phyloP scores from a whole-genome alignment of 2,329 filamentous ascomycete species.

The Pyrenophora tritici-repentis region DNA sequence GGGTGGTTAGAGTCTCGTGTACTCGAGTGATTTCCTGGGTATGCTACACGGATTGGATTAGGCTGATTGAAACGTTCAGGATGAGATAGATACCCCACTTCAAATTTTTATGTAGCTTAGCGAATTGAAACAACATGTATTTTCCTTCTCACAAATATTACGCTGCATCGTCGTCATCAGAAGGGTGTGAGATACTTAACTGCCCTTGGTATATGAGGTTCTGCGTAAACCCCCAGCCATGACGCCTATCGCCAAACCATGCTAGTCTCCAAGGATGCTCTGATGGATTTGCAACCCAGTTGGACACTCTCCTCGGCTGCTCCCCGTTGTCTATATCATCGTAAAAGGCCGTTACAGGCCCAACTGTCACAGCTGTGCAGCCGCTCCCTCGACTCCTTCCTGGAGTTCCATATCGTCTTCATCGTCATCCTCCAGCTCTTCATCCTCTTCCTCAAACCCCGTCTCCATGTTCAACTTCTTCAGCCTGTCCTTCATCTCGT shows the following conservation, averaged over 20 bases:
- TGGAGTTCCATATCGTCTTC: constrained; percentile 52
- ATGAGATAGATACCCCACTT: constrained; percentile 21
- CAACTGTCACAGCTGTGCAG: constrained; percentile 25
- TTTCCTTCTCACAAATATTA: no score
- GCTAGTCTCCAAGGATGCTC: constrained; percentile 16
- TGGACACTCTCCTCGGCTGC: not conserved
- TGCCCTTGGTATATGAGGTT: constrained; percentile 12
- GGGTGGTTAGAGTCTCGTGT: not conserved
- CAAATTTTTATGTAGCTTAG: not conserved
- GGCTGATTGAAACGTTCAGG: not conserved
- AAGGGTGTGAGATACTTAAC: not conserved
- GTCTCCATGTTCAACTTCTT: constrained; percentile 71
- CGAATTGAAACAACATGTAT: no score
- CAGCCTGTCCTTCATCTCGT: constrained; percentile 80
- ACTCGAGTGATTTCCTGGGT: not conserved
- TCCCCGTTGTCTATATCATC: not conserved
- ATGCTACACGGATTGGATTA: not conserved
- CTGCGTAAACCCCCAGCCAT: constrained; percentile 20
- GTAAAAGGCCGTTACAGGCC: constrained; percentile 14
- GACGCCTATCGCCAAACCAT: constrained; percentile 30
- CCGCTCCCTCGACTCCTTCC: constrained; percentile 36
- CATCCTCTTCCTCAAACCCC: constrained; percentile 71
- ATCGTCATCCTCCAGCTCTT: constrained; percentile 64
- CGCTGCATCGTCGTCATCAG: no score
- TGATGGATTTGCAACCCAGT: constrained; percentile 6